phyloP scores from a whole-genome alignment of 2,329 filamentous ascomycete genomes.

The Lithohypha guttulata region DNA sequence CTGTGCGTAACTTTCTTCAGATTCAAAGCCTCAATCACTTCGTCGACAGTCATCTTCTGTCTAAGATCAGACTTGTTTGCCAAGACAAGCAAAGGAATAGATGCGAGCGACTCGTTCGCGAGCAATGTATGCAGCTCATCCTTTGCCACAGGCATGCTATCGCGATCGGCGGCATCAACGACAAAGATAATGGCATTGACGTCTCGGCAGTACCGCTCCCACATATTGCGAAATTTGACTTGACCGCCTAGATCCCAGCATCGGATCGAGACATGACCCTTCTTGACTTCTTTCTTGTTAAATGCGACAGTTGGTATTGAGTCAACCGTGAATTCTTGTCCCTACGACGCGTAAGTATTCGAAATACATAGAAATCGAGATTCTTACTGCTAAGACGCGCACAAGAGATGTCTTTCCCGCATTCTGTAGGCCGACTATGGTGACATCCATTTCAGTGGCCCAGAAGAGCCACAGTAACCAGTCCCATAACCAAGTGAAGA shows the following conservation, averaged over 20 bases:
- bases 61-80: conserved; percentile 95
- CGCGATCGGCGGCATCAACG: conserved; percentile 83
- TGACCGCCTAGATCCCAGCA: conserved; percentile 98
- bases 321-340: conserved; percentile 97
- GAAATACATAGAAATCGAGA: conserved; percentile 12
- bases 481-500: conserved; percentile 94
- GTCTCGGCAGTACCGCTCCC: conserved; percentile 95
- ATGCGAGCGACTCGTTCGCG: conserved; percentile 69
- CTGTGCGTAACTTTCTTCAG: conserved; percentile 80
- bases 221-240: conserved; percentile 95
- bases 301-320: conserved; percentile 97
- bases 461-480: conserved; percentile 97
- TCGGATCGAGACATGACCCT: conserved; percentile 95
- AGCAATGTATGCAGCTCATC: conserved; percentile 88
- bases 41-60: conserved; percentile 84
- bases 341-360: conserved; percentile 43
- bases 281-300: conserved; percentile 97
- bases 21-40: conserved; percentile 85
- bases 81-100: conserved; percentile 84
- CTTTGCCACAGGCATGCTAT: conserved; percentile 69
- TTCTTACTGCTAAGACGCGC: conserved; percentile 82
- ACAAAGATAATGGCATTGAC: conserved; percentile 99
- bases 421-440: conserved; percentile 96
- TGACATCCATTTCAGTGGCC: conserved; percentile 99
- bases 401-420: conserved; percentile 94